phyloP scores from a whole-genome alignment of 352 stramenopile genomes.

The Pythium inflatum region DNA sequence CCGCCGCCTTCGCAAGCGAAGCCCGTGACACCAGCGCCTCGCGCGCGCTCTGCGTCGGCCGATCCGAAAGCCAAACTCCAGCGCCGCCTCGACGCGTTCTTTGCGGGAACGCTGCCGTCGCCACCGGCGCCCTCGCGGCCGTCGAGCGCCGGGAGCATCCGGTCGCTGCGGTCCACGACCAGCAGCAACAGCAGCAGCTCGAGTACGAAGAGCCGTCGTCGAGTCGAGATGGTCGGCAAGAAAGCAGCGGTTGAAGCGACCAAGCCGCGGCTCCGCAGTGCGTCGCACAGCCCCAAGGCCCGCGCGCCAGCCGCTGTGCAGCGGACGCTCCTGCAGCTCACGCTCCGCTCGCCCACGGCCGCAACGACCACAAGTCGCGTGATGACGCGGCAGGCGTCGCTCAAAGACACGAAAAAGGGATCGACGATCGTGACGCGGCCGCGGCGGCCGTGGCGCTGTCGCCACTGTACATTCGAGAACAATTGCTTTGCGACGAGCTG shows the following conservation, averaged over 20 bases:
- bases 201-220: slow-evolving; percentile 1
- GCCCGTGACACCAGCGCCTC: neutral
- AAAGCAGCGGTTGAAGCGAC: slow-evolving; percentile 1
- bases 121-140: neutral
- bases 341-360: slow-evolving; percentile 11
- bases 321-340: slow-evolving; percentile 32
- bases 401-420: neutral
- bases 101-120: slow-evolving; percentile 12
- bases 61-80: slow-evolving; percentile 18
- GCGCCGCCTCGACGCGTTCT: slow-evolving; percentile 29
- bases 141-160: slow-evolving; percentile 13
- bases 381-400: too few relatives aligned
- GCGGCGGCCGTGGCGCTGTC: slow-evolving; percentile 54
- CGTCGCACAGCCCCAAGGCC: slow-evolving; percentile 30
- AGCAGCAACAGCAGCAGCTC: slow-evolving; percentile 11
- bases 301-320: slow-evolving; percentile 16
- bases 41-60: neutral
- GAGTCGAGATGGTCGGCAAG: slow-evolving; percentile 17
- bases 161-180: slow-evolving; percentile 22
- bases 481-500: slow-evolving; percentile 72
- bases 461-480: slow-evolving; percentile 73
- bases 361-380: too few relatives aligned
- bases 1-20: neutral
- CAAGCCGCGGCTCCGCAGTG: slow-evolving; percentile 22
- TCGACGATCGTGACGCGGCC: slow-evolving; percentile 8